These are phyloP conservation scores for Volvariella volvacea DNA, from an alignment of 1,284 basidiomycete genomes.

Conservation along the genomic window DNA sequence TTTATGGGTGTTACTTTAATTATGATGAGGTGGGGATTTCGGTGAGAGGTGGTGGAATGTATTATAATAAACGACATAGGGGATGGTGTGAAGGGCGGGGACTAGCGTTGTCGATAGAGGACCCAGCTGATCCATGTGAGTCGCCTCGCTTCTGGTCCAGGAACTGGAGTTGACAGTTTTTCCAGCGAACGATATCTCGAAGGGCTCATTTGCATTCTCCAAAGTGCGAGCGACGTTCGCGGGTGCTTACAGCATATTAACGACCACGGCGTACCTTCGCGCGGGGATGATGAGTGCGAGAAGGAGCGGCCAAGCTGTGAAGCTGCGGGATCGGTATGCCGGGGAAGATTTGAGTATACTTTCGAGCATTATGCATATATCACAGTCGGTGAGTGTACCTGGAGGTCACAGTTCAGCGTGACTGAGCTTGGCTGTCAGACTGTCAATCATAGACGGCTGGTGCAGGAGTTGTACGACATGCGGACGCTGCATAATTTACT, in stretches of 20 bases:
- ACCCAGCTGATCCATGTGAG: conserved; percentile 88
- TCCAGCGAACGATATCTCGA: conserved; percentile 89
- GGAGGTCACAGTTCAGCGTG: too few relatives aligned
- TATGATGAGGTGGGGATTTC: conserved; percentile 90
- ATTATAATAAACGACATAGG: conserved; percentile 73
- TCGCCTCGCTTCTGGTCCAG: conserved; percentile 13
- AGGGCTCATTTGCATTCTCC: conserved; percentile 79
- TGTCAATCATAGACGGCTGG: conserved; percentile 61
- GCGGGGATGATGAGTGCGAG: conserved; percentile 54
- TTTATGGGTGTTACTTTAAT: conserved; percentile 92
- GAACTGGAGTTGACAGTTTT: conserved; percentile 8
- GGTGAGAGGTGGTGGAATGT: conserved; percentile 76
- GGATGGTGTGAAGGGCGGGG: conserved; percentile 55
- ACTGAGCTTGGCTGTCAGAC: conserved; percentile 35
- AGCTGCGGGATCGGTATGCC: conserved; percentile 38
- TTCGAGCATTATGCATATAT: conserved; percentile 74
- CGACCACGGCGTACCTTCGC: conserved; percentile 52
- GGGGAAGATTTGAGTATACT: conserved; percentile 76
- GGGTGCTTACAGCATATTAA: conserved; percentile 84
- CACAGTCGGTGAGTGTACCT: conserved; percentile 60
- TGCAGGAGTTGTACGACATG: conserved; percentile 66
- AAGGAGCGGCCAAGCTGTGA: conserved; percentile 37
- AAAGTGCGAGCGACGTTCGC: conserved; percentile 80
- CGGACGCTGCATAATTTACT: conserved; percentile 56
- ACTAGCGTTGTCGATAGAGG: conserved; percentile 80